Conservation (phyloP, 169 alveolate genomes). For the Cryptosporidium parvum region DNA sequence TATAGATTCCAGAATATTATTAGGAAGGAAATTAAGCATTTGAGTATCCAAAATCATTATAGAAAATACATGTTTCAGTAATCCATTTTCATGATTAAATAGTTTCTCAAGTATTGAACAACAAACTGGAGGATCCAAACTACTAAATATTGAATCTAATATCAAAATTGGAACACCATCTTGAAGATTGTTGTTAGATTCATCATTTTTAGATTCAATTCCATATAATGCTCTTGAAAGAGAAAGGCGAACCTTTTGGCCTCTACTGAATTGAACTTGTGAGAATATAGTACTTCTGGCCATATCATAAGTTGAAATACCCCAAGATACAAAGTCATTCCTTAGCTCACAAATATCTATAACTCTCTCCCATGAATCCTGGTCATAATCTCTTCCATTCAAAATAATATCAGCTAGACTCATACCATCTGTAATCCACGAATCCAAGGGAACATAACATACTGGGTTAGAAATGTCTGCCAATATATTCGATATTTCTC, state of each 20-base stretch:
- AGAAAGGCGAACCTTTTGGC: slow-evolving; percentile 52
- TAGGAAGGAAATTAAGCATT: slow-evolving; percentile 51
- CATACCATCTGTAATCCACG: slow-evolving; percentile 68
- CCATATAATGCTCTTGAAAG: slow-evolving; percentile 72
- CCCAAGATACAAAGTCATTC: slow-evolving; percentile 52
- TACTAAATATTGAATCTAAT: slow-evolving; percentile 51
- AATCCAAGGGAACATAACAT: slow-evolving; percentile 57
- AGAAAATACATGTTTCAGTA: slow-evolving; percentile 37
- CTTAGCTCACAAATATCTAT: slow-evolving; percentile 58
- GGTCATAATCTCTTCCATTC: slow-evolving; percentile 55
- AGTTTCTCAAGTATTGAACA: slow-evolving; percentile 47
- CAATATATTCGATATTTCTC: background rate
- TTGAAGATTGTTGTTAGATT: background rate
- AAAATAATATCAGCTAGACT: slow-evolving; percentile 62
- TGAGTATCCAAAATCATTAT: slow-evolving; percentile 16
- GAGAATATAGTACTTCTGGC: slow-evolving; percentile 48
- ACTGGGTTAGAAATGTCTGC: slow-evolving; percentile 24
- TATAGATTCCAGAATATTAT: slow-evolving; percentile 5
- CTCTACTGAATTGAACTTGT: slow-evolving; percentile 39
- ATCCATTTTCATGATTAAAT: slow-evolving; percentile 34
- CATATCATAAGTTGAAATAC: slow-evolving; percentile 13
- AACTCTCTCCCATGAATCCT: slow-evolving; percentile 41
- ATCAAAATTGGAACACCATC: slow-evolving; percentile 20
- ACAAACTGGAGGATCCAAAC: slow-evolving; percentile 67
- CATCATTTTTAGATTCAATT: background rate